Evolutionary conservation across 2,329 filamentous ascomycete species (phyloP).

Genomic region (Juglanconis sp.): DNA sequence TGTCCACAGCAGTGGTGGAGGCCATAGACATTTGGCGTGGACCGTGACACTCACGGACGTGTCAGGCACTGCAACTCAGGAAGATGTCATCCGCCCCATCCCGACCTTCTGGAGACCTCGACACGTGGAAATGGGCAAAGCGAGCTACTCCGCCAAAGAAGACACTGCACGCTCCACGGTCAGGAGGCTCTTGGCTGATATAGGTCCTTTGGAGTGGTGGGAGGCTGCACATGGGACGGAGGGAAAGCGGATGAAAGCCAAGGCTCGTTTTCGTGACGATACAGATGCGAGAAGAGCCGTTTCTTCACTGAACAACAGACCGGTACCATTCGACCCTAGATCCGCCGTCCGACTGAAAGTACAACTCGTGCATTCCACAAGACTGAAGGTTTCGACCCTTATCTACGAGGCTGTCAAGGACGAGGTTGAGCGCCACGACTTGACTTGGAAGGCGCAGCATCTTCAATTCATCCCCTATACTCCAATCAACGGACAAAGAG

Average conservation of each 20-base stretch:
- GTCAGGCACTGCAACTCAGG: constrained; percentile 15
- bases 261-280: constrained; percentile 36
- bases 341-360: constrained; percentile 32
- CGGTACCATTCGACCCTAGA: constrained; percentile 28
- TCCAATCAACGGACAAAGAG: constrained; percentile 25
- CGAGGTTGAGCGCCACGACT: constrained; percentile 25
- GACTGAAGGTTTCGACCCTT: constrained; percentile 33
- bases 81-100: constrained; percentile 22
- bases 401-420: constrained; percentile 31
- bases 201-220: constrained; percentile 34
- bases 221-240: constrained; percentile 20
- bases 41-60: constrained; percentile 26
- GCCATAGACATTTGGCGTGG: constrained; percentile 18
- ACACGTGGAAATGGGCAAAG: constrained; percentile 20
- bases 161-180: constrained; percentile 11
- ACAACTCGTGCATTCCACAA: constrained; percentile 33
- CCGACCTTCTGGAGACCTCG: constrained; percentile 17
- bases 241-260: constrained; percentile 36
- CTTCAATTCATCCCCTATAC: constrained; percentile 27
- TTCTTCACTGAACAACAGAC: too few relatives aligned
- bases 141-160: constrained; percentile 21
- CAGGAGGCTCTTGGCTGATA: too few relatives aligned
- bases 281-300: constrained; percentile 33
- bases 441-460: constrained; percentile 29
- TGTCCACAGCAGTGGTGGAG: not conserved